Base-by-base conservation (phyloP, 2,329 filamentous ascomycete genomes). In the Aspergillus novofumigatus region DNA sequence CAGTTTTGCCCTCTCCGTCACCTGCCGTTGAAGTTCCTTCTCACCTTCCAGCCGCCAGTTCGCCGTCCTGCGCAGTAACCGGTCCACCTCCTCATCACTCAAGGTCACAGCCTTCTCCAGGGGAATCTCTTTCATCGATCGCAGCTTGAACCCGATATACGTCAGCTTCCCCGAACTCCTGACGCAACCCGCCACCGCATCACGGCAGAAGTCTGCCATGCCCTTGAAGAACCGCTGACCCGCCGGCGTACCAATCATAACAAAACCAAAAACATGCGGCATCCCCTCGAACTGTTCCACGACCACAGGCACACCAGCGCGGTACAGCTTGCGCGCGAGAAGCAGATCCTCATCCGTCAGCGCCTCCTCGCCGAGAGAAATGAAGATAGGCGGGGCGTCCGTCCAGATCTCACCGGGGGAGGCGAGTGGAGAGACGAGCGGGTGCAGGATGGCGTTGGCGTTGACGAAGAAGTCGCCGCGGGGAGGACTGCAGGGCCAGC, bases 141-240 rank as follows among this genome's bases (percentile, higher is more conserved):
- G 61, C 35, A 70, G 58, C 35, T 71, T 69, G 45, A 67, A 69
- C 23, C 66, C 63, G n/a, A 73, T 51, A 59, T 68, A 70, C 8
- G 68, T 67, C 48, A 74, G 58, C 41, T 67, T 53, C n/a, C 69
- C 71, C n/a, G 69, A 60, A 26, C 62, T 59, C 20, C 57, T 57
- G 6, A 72, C 67, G 20, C 56, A 58, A 1, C 66, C 72, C 0
- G 68, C 63, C 4, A 65, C 69, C 4, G 69, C 73, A 59, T 73
- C 68, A 0, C 64, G 65, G 51, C 72, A 74, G 54, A 91, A 91
- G 1, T 69, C 72, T 0, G 82, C 74, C 81, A 85, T 85, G 3
- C 76, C 74, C 14, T 78, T 70, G 56, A 84, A 81, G 64, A 84
- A 88, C 50, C 81, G 77, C 62, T 68, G 74, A 2, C 81, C 74